Conservation (phyloP, 805 yeast genomes). For the Metschnikowia kofuensis region DNA sequence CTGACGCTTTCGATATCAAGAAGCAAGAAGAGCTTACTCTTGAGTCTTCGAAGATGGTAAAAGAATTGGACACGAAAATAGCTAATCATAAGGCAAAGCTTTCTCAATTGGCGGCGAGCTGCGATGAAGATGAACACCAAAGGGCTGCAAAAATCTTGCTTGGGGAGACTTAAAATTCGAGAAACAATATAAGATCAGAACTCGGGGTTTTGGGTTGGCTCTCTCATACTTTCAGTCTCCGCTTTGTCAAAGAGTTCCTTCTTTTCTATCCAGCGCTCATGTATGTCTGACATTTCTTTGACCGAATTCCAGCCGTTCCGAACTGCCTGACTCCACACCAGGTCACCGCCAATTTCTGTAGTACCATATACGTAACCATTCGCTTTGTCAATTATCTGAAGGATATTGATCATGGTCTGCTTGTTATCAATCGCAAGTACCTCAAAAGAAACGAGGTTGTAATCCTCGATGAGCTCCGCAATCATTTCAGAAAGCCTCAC, state of each 20-base stretch:
- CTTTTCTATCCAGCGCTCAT: constrained; percentile 92
- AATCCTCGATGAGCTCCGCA: constrained; percentile 83
- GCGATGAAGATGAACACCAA: constrained; percentile 35
- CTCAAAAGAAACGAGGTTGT: constrained; percentile 81
- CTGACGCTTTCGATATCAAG: constrained; percentile 60
- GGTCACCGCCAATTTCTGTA: constrained; percentile 94
- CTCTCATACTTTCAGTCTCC: constrained; percentile 43
- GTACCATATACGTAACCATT: constrained; percentile 92
- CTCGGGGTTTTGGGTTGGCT: constrained; percentile 15
- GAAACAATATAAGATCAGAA: neutral
- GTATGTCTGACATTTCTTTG: constrained; percentile 61
- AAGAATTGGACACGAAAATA: constrained; percentile 20
- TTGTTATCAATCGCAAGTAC: constrained; percentile 91
- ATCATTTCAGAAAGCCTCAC: constrained; percentile 70
- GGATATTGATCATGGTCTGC: constrained; percentile 79
- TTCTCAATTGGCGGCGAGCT: constrained; percentile 35
- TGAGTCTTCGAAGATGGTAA: constrained; percentile 39
- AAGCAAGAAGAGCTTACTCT: constrained; percentile 37
- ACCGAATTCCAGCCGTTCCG: constrained; percentile 66
- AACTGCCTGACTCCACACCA: constrained; percentile 95
- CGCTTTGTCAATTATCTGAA: constrained; percentile 81
- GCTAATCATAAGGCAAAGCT: constrained; percentile 36
- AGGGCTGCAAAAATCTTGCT: constrained; percentile 24
- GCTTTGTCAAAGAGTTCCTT: constrained; percentile 71
- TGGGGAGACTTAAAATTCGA: constrained; percentile 15